Evolutionary conservation across 352 stramenopile species (phyloP).

Genomic region (Phytophthora constricta): DNA sequence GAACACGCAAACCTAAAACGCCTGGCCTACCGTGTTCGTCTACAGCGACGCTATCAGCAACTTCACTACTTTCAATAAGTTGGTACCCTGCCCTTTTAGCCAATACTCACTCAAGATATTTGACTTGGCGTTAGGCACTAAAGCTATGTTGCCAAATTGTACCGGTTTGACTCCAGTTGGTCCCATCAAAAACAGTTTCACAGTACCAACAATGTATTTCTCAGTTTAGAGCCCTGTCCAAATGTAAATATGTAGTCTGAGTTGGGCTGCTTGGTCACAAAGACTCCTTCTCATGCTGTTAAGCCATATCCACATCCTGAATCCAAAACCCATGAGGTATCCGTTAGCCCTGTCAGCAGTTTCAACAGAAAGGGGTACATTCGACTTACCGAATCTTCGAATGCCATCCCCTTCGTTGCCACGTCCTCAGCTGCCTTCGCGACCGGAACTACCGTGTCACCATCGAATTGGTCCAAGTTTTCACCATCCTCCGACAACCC

Average conservation of each 20-base stretch:
- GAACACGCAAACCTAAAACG: no score
- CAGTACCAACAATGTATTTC: slow-evolving; percentile 3
- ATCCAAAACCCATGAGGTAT: slow-evolving; percentile 13
- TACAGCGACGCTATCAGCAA: no score
- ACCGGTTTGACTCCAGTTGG: background rate
- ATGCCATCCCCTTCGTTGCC: background rate
- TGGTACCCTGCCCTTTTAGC: slow-evolving; percentile 3
- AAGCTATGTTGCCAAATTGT: background rate
- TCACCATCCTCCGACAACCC: background rate
- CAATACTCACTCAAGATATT: slow-evolving; percentile 7
- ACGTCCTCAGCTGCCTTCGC: slow-evolving; percentile 9
- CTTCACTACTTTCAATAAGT: no score
- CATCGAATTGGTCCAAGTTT: slow-evolving; percentile 3
- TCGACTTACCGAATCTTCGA: slow-evolving; percentile 3
- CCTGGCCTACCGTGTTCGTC: no score
- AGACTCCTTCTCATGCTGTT: background rate
- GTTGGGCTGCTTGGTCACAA: slow-evolving; percentile 3
- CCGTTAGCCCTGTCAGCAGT: background rate
- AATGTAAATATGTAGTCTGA: slow-evolving; percentile 10
- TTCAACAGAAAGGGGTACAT: slow-evolving; percentile 5
- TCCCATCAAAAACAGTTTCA: background rate
- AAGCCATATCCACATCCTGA: slow-evolving; percentile 6
- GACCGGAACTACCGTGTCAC: background rate
- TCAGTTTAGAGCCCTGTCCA: slow-evolving; percentile 15
- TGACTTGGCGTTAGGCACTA: no score